These are phyloP conservation scores for Mycena pura DNA, from an alignment of 768 basidiomycete species.

Conservation along the genomic window DNA sequence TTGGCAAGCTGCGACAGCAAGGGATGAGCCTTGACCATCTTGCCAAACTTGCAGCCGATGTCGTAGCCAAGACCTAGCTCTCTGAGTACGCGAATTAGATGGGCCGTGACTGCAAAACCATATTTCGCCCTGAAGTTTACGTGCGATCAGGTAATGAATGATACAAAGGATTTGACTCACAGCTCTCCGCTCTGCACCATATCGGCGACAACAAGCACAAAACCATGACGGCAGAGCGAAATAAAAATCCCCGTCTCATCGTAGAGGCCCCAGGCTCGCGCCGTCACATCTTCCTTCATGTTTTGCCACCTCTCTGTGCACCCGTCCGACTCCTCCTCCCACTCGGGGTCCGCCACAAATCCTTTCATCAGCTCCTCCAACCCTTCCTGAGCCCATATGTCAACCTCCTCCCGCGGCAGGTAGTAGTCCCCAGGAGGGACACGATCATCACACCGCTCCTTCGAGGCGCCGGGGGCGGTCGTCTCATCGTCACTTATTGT, in stretches of 20 bases:
- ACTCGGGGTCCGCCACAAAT: not conserved
- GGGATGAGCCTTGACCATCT: not conserved
- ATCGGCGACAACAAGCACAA: slow-evolving; percentile 35
- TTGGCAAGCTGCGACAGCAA: not conserved
- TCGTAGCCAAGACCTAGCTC: slow-evolving; percentile 11
- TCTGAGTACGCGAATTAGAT: not conserved
- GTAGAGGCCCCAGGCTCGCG: slow-evolving; percentile 42
- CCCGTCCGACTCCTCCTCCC: slow-evolving; percentile 38
- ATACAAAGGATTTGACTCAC: slow-evolving; percentile 31
- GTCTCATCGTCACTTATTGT: slow-evolving; percentile 17
- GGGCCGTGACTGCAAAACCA: slow-evolving; percentile 4
- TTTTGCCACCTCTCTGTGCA: not conserved
- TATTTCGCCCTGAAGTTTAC: slow-evolving; percentile 8
- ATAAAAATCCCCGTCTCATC: slow-evolving; percentile 47
- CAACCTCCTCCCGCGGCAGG: not conserved
- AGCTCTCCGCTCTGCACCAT: too few relatives aligned
- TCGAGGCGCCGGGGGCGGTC: slow-evolving; percentile 30
- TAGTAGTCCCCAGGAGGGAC: slow-evolving; percentile 4
- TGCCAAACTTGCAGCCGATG: slow-evolving; percentile 20
- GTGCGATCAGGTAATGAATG: not conserved
- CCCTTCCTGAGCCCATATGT: slow-evolving; percentile 2
- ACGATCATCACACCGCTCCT: slow-evolving; percentile 37
- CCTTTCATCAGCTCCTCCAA: not conserved
- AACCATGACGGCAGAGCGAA: slow-evolving; percentile 40
- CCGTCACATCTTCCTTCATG: slow-evolving; percentile 3